Evolutionary conservation across 2,329 filamentous ascomycete genomes (phyloP).

Genomic region (Fusarium azukiicola): DNA sequence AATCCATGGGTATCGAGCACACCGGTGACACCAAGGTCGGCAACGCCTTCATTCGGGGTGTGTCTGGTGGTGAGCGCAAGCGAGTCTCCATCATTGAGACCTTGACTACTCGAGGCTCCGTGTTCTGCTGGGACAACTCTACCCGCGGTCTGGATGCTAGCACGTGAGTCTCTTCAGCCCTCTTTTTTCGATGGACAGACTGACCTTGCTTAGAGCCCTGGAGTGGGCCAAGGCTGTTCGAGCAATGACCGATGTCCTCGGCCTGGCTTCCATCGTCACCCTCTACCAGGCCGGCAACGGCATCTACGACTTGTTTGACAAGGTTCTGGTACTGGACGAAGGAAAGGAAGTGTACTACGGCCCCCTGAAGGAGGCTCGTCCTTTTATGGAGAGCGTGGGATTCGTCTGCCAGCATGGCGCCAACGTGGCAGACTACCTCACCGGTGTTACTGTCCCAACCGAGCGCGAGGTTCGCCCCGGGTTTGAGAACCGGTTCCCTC

Average conservation of each 20-base stretch:
- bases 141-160: slow-evolving; percentile 84
- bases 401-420: slow-evolving; percentile 81
- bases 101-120: slow-evolving; percentile 76
- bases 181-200: not conserved
- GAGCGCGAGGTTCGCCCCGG: slow-evolving; percentile 80
- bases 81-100: slow-evolving; percentile 85
- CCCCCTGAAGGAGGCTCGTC: slow-evolving; percentile 75
- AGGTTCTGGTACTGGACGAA: slow-evolving; percentile 84
- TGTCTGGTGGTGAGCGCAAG: slow-evolving; percentile 85
- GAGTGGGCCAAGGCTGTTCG: slow-evolving; percentile 81
- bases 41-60: slow-evolving; percentile 82
- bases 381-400: slow-evolving; percentile 83
- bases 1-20: slow-evolving; percentile 78
- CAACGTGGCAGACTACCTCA: slow-evolving; percentile 84
- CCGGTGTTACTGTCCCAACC: slow-evolving; percentile 83
- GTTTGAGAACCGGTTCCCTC: slow-evolving; percentile 66
- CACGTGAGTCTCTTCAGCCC: slow-evolving; percentile 63
- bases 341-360: slow-evolving; percentile 85
- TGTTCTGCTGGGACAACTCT: slow-evolving; percentile 85
- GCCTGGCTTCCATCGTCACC: slow-evolving; percentile 80
- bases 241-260: slow-evolving; percentile 81
- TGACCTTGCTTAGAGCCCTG: slow-evolving; percentile 67
- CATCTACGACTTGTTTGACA: slow-evolving; percentile 86
- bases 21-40: slow-evolving; percentile 84
- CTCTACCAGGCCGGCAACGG: slow-evolving; percentile 86